Evolutionary conservation across 169 alveolate species (phyloP), one percentile per base, ranked within the genome.

Genomic region (Plasmodium yoelii): DNA sequence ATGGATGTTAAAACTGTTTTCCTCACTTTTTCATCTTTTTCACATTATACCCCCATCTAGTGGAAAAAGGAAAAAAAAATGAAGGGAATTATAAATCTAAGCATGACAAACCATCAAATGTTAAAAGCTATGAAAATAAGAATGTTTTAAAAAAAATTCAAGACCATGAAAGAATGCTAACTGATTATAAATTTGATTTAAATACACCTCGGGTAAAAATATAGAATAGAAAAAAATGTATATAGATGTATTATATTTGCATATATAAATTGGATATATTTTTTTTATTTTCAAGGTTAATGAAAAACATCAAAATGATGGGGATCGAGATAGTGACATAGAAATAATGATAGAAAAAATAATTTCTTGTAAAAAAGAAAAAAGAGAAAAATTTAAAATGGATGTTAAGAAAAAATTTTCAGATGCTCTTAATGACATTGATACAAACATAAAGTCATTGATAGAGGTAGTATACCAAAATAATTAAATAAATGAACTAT

Each of bases 281-380:
- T 42, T 73, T 55, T 46, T 46, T 63, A 18, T 61, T 39, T 18
- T 26, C 1, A 26, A 84, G 91, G 55, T 22, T 19, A 71, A 69
- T 19, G 46, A 19, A 39, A 34, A 51, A 13, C 26, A 53, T 18
- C 59, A 84, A 5, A 56, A 42, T 10, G 28, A 8, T 18, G 22
- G 10, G 9, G 91, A 84, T 24, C 42, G 60, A 53, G 91, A 84
- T 47, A 84, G 87, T 55, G 91, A 84, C 28, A 84, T 75, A 4
- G 91, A 84, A 15, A 73, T 69, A 24, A 84, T 84, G 7, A 68
- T 84, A 47, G 69, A 64, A 46, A 84, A 84, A 84, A 84, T 84
- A 39, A 68, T 84, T 24, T 68, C 87, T 63, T 63, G 87, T 15
- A 86, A 84, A 46, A 84, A 70, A 19, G 87, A 84, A 84, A 84